phyloP scores from a whole-genome alignment of 1,139 yeast genomes.

The Candida sp. region DNA sequence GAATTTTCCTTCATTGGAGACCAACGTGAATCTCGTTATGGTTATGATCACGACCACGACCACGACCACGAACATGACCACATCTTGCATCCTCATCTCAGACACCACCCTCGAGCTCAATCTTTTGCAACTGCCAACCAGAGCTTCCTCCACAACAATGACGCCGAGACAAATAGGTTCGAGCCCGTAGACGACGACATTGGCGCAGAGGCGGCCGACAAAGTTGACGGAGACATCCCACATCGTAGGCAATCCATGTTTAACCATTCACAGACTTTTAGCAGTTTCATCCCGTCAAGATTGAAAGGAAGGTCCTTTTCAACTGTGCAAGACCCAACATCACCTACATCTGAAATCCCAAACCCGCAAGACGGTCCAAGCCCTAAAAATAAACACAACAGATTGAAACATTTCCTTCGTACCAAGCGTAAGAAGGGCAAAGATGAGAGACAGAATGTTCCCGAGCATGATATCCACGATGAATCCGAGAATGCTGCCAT shows the following conservation, averaged over 20 bases:
- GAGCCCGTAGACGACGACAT: constrained; percentile 1
- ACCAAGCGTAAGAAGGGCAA: constrained; percentile 31
- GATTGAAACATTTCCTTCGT: constrained; percentile 28
- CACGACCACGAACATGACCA: constrained; percentile 17
- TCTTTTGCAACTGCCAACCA: constrained; percentile 5
- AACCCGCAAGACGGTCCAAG: constrained; percentile 9
- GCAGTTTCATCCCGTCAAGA: constrained; percentile 18
- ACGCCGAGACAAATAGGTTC: constrained; percentile 7
- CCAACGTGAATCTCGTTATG: constrained; percentile 32
- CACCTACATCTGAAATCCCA: not conserved
- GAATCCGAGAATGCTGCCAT: constrained; percentile 35
- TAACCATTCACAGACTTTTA: constrained; percentile 13
- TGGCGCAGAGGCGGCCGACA: not conserved
- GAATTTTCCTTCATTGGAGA: constrained; percentile 24
- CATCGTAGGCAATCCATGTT: not conserved
- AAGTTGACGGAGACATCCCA: not conserved
- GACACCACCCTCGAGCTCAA: constrained; percentile 7
- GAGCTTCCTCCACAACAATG: constrained; percentile 8
- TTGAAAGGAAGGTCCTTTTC: constrained; percentile 16
- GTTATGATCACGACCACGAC: constrained; percentile 21
- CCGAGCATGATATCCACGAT: constrained; percentile 21
- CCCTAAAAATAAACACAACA: constrained; percentile 18
- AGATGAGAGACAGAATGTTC: constrained; percentile 24
- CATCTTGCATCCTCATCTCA: not conserved
- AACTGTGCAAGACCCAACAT: constrained; percentile 7